Percentiles rank a stretch among this genome's conserved stretches.
phyloP scores from a whole-genome alignment of 2,329 filamentous ascomycete genomes.

The Orbilia ellipsospora region DNA sequence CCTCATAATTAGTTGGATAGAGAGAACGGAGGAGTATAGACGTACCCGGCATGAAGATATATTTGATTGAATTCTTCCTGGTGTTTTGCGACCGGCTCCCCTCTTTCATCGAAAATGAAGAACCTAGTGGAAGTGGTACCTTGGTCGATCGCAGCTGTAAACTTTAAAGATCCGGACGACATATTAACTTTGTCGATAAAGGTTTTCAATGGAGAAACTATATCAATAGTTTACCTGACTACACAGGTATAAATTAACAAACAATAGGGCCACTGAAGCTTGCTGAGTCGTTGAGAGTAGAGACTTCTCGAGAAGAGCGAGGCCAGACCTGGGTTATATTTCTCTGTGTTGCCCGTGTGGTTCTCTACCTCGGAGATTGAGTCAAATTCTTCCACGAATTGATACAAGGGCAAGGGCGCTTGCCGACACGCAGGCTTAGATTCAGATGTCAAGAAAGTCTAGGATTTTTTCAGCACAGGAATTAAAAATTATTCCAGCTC shows the following conservation, averaged over 20 bases:
- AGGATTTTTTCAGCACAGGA: no score
- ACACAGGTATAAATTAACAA: no score
- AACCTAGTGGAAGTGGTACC: slow-evolving; percentile 91
- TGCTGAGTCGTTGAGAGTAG: neutral
- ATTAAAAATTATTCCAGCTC: no score
- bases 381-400: slow-evolving; percentile 53
- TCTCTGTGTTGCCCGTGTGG: slow-evolving; percentile 30
- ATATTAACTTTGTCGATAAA: slow-evolving; percentile 6
- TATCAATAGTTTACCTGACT: no score
- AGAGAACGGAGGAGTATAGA: slow-evolving; percentile 5
- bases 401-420: neutral
- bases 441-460: no score
- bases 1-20: neutral
- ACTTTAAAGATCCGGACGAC: slow-evolving; percentile 66
- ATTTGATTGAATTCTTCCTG: slow-evolving; percentile 88
- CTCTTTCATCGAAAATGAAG: slow-evolving; percentile 84
- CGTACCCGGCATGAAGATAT: slow-evolving; percentile 85
- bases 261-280: neutral
- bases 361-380: slow-evolving; percentile 41
- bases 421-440: neutral
- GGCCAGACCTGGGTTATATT: no score
- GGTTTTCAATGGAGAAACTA: neutral
- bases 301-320: no score
- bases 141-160: slow-evolving; percentile 88
- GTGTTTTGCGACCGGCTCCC: slow-evolving; percentile 81